phyloP scores from a whole-genome alignment of 805 yeast species.

The Nakazawaea holstii region DNA sequence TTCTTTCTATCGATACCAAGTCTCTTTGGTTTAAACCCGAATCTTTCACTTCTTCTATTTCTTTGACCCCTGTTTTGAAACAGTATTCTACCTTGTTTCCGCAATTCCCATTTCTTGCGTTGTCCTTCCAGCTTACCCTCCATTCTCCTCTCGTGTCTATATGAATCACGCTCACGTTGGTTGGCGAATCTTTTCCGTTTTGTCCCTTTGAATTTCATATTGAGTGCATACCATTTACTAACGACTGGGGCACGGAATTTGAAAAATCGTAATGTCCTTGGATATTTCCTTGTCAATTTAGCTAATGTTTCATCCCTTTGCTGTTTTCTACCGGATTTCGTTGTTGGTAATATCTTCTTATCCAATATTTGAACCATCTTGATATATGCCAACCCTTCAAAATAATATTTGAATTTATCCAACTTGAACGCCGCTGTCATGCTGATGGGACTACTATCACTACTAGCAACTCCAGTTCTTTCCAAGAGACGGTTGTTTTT shows the following conservation, averaged over 20 bases:
- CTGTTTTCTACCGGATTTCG: neutral
- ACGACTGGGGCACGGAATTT: neutral
- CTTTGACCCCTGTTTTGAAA: neutral
- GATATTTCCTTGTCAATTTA: neutral
- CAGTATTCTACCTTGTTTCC: neutral
- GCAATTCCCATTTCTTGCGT: neutral
- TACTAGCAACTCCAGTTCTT: neutral
- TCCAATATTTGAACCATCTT: constrained; percentile 9
- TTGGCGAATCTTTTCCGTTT: constrained; percentile 2
- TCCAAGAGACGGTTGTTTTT: neutral
- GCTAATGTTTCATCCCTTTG: neutral
- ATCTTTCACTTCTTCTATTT: constrained; percentile 4
- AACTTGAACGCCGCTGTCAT: neutral
- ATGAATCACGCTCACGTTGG: constrained; percentile 1
- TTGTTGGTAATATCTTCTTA: neutral
- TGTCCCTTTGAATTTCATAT: neutral
- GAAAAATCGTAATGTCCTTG: constrained; percentile 7
- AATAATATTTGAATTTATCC: neutral
- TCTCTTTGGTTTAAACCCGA: constrained; percentile 4
- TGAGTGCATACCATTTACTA: neutral
- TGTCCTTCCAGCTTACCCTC: neutral
- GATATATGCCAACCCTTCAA: constrained; percentile 7
- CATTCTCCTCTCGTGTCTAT: neutral
- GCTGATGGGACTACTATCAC: no score
- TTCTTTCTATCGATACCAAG: neutral